These are phyloP conservation scores for Amanita phalloides DNA, from an alignment of 768 basidiomycete species.

Conservation along the genomic window DNA sequence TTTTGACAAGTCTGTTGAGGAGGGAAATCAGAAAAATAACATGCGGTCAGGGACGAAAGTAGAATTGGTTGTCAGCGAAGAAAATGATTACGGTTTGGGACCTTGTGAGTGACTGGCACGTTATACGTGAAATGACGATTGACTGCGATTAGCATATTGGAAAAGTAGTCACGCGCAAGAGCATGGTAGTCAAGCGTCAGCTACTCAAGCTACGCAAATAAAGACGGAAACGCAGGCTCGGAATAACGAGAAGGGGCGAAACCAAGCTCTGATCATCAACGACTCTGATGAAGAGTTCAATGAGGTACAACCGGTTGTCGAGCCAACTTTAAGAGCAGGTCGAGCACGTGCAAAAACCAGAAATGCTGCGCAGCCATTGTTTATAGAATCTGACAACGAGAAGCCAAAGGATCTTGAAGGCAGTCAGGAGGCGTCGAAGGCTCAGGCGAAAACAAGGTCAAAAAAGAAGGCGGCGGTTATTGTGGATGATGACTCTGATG, in stretches of 20 bases:
- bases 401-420: slow-evolving; percentile 5
- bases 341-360: not conserved
- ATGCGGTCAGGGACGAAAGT: slow-evolving; percentile 24
- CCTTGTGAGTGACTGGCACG: slow-evolving; percentile 23
- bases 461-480: slow-evolving; percentile 28
- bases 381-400: slow-evolving; percentile 42
- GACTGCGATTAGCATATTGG: slow-evolving; percentile 40
- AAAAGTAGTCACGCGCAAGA: slow-evolving; percentile 24
- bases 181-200: slow-evolving; percentile 10
- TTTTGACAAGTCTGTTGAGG: not conserved
- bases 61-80: slow-evolving; percentile 39
- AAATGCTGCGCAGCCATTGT: slow-evolving; percentile 25
- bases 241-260: slow-evolving; percentile 10
- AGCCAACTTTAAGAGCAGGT: slow-evolving; percentile 2
- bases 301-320: not conserved
- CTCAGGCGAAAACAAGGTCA: slow-evolving; percentile 14
- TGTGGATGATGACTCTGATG: slow-evolving; percentile 61
- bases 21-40: slow-evolving; percentile 16
- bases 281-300: slow-evolving; percentile 28
- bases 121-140: not conserved
- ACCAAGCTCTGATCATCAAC: slow-evolving; percentile 18
- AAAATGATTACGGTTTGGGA: slow-evolving; percentile 45
- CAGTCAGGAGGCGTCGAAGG: slow-evolving; percentile 7
- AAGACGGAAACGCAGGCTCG: slow-evolving; percentile 9
- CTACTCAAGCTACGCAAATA: slow-evolving; percentile 9